Evolutionary conservation across 331 rosid species (phyloP), one percentile per base, ranked within the genome.

Genomic region (Erythrophleum ivorense): DNA sequence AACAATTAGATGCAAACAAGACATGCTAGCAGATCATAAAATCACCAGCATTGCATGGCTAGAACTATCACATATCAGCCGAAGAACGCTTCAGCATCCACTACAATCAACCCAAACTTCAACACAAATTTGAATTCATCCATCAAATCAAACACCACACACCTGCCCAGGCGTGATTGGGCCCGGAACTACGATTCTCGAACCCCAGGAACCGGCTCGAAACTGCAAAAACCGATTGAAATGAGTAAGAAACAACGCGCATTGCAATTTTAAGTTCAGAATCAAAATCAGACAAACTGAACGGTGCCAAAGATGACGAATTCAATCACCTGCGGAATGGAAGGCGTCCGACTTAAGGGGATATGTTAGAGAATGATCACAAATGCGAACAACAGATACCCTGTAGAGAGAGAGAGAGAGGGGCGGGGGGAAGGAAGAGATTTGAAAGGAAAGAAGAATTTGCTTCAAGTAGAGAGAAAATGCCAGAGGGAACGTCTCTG

Each of bases 141-240:
- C 7, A 72, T 3, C 24, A 72, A 89, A 81, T 48, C 21, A 38
- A 80, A 36, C 0, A 19, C 4, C 8, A 19, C 80, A 36, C 38
- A 94, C 98, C 98, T 91, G 97, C 36, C 98, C 97, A 29, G 97
- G 89, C 80, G 94, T 88, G 79, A 92, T 76, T 36, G 91, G 88
- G 52, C 85, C 90, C 41, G 89, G 82, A 81, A 76, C 89, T 91
- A 88, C 92, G 97, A 94, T 92, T 83, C 67, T 53, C 78, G 79
- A 86, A 85, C 88, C 83, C 79, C 80, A 50, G 52, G 64, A 79
- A 81, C 83, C 82, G 63, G 84, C 86, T 78, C 82, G 73, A 85
- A 91, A 84, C 97, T 91, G 68, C 43, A 43, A 68, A 43, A 59
- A 67, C 76, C 60, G 69, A 78, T 7, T 11, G 21, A 76, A 71